Conservation (phyloP, 2,329 filamentous ascomycete genomes). For the Colletotrichum sp. region DNA sequence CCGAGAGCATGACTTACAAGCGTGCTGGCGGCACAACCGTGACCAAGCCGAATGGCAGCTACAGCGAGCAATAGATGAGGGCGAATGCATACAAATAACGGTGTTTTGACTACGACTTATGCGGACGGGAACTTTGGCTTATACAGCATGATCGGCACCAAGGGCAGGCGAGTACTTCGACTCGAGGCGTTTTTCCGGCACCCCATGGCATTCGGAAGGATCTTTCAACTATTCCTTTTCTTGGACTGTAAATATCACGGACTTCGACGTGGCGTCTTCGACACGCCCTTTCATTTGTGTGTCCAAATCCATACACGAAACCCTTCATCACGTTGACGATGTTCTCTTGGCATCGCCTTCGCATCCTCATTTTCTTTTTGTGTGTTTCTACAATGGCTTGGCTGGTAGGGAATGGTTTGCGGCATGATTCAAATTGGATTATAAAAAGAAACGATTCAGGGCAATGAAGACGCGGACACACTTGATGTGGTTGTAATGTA, state of each 20-base stretch:
- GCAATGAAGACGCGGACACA: neutral
- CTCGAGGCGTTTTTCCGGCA: neutral
- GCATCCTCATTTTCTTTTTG: neutral
- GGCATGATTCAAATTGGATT: neutral
- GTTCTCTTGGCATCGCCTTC: neutral
- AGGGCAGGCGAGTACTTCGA: neutral
- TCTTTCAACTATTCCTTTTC: neutral
- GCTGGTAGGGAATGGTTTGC: neutral
- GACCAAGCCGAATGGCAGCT: neutral
- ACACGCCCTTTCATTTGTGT: neutral
- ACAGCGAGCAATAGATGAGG: neutral
- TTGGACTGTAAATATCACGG: neutral
- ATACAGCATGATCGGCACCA: neutral
- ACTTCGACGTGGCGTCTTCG: neutral
- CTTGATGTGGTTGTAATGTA: neutral
- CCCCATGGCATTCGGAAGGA: neutral
- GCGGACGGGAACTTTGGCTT: neutral
- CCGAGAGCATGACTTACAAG: conserved; percentile 29
- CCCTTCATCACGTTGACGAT: neutral
- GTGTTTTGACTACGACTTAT: neutral
- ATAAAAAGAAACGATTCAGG: neutral
- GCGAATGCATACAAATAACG: neutral
- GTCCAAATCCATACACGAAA: neutral
- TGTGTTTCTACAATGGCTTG: neutral
- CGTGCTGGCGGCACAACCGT: conserved; percentile 37